Evolutionary conservation across 257 asterid species (phyloP), one percentile per base, ranked within the genome.

Genomic region (Solanum gracilifrons): DNA sequence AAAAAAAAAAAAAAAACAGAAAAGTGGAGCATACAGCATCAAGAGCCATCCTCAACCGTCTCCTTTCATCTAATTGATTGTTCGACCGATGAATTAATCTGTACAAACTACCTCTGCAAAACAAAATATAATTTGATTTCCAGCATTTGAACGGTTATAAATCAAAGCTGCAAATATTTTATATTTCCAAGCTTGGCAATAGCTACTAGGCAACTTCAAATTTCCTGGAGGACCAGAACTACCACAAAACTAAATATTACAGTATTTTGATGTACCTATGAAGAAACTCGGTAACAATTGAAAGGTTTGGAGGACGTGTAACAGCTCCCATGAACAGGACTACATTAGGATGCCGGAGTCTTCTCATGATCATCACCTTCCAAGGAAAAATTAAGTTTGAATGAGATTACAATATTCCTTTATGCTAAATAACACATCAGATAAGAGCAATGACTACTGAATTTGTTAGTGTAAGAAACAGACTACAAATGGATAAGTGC

Each of bases 271-370:
- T 92, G 88, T 94, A 96, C 99, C 99, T 93, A 86, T 98, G 99
- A 86, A 96, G 99, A 90, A 96, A 96, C 88, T 96, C 99, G 48
- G 99, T 95, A 89, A 96, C 75, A 89, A 96, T 96, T 3, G 99
- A 96, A 88, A 96, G 99, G 90, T 96, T 94, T 85, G 99, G 99
- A 86, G 98, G 95, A 68, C 97, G 99, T 35, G 99, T 95, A 86
- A 96, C 90, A 87, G 99, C 98, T 92, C 99, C 99, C 99, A 96
- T 96, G 92, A 96, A 96, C 87, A 96, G 98, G 89, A 96, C 98
- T 85, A 95, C 97, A 88, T 94, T 96, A 79, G 99, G 99, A 91
- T 96, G 99, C 89, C 99, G 94, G 89, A 95, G 92, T 89, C 92
- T 94, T 91, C 86, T 96, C 99, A 96, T 96, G 91, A 96, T 94